A percentile compares a stretch with the other conserved stretches of the same genome.
Conservation (phyloP, 1,284 basidiomycete species). For the Cutaneotrichosporon cutaneum region DNA sequence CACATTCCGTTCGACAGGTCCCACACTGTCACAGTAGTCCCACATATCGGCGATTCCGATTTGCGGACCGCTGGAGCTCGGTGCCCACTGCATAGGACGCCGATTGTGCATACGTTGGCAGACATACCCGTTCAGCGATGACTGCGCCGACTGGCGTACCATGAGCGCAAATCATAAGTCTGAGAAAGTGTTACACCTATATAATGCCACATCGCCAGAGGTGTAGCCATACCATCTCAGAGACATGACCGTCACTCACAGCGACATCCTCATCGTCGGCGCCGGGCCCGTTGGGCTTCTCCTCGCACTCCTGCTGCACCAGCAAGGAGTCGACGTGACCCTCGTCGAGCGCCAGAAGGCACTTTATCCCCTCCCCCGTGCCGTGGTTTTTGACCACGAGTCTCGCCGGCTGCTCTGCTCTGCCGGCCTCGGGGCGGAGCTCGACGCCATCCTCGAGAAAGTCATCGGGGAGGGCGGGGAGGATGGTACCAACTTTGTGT, state of each 20-base stretch:
- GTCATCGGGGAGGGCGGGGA: constrained; percentile 18
- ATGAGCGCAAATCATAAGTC: too few species aligned
- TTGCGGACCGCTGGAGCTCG: too few species aligned
- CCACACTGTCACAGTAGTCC: not conserved
- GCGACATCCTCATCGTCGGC: constrained; percentile 20
- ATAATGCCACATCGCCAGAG: too few species aligned
- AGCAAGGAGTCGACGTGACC: constrained; percentile 22
- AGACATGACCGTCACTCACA: constrained; percentile 13
- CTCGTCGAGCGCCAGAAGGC: constrained; percentile 29
- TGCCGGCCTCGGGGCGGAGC: constrained; percentile 16
- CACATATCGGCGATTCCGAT: too few species aligned
- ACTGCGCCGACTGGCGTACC: too few species aligned
- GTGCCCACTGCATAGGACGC: too few species aligned
- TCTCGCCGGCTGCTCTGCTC: constrained; percentile 22
- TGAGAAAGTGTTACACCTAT: too few species aligned
- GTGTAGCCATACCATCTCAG: not conserved
- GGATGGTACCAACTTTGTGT: constrained; percentile 25
- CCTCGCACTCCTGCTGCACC: constrained; percentile 22
- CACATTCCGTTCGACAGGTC: too few species aligned
- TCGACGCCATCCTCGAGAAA: constrained; percentile 20
- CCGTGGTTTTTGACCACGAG: constrained; percentile 29
- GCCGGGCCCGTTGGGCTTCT: constrained; percentile 19
- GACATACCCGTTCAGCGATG: too few species aligned
- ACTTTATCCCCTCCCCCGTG: constrained; percentile 28
- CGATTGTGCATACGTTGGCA: too few species aligned